Conservation (phyloP, 148 eudicot species). For the Arbutus unedo region DNA sequence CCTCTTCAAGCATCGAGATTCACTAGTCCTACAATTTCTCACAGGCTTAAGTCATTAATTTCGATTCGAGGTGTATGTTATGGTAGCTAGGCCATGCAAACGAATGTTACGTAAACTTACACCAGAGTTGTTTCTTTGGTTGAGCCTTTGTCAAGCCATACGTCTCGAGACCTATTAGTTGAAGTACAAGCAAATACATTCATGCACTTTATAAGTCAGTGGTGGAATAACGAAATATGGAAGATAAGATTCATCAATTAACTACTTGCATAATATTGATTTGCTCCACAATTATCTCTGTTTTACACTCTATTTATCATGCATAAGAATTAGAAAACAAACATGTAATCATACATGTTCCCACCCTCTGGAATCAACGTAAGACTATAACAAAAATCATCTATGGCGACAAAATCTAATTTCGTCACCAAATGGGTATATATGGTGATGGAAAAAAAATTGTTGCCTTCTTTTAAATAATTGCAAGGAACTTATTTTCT, state of each 20-base stretch:
- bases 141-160: background rate
- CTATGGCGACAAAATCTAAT: too few species aligned
- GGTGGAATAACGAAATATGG: background rate
- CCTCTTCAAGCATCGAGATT: conserved; percentile 45
- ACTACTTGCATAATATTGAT: background rate
- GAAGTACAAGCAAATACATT: background rate
- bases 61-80: background rate
- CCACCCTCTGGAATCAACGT: too few species aligned
- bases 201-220: background rate
- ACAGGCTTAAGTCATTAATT: background rate
- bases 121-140: background rate
- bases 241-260: background rate
- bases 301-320: too few species aligned
- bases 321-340: too few species aligned
- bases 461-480: too few species aligned
- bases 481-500: too few species aligned
- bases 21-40: conserved; percentile 20
- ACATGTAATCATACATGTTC: too few species aligned
- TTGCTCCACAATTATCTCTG: too few species aligned
- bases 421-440: too few species aligned
- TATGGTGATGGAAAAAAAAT: too few species aligned
- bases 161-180: background rate
- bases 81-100: background rate
- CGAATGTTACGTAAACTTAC: background rate
- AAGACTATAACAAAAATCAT: too few species aligned